These are phyloP conservation scores for Globisporangium uncinulatum DNA, from an alignment of 352 stramenopile genomes.

Conservation along the genomic window DNA sequence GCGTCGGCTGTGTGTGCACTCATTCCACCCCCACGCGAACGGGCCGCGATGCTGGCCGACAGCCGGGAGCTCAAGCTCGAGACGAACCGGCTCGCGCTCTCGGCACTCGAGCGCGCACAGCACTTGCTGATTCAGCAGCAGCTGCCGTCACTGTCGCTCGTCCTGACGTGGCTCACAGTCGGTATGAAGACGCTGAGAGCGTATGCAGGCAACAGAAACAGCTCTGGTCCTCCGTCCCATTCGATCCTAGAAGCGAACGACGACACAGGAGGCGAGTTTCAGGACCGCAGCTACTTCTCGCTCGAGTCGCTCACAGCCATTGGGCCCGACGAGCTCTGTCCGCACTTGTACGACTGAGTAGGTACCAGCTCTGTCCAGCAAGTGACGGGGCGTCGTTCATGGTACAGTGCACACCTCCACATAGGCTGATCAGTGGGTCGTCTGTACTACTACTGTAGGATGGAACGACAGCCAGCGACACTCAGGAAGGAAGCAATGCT, in stretches of 20 bases:
- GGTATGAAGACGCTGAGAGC: constrained; percentile 31
- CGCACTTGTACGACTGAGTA: constrained; percentile 34
- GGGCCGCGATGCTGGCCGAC: constrained; percentile 30
- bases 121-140: constrained; percentile 25
- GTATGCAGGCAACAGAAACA: constrained; percentile 12
- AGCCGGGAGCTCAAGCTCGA: constrained; percentile 59
- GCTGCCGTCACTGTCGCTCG: not conserved
- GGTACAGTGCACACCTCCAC: too few relatives aligned
- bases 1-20: constrained; percentile 46
- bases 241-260: not conserved
- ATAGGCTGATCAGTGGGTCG: too few relatives aligned
- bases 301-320: constrained; percentile 52
- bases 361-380: too few relatives aligned
- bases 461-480: too few relatives aligned
- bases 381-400: not conserved
- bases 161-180: constrained; percentile 12
- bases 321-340: constrained; percentile 44
- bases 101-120: constrained; percentile 37
- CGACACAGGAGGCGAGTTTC: constrained; percentile 34
- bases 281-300: constrained; percentile 56
- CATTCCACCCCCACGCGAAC: constrained; percentile 35
- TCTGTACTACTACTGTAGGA: too few relatives aligned
- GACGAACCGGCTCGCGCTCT: constrained; percentile 33
- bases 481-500: too few relatives aligned
- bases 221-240: not conserved